phyloP scores from a whole-genome alignment of 2,329 filamentous ascomycete genomes.

The Monilinia polystroma region DNA sequence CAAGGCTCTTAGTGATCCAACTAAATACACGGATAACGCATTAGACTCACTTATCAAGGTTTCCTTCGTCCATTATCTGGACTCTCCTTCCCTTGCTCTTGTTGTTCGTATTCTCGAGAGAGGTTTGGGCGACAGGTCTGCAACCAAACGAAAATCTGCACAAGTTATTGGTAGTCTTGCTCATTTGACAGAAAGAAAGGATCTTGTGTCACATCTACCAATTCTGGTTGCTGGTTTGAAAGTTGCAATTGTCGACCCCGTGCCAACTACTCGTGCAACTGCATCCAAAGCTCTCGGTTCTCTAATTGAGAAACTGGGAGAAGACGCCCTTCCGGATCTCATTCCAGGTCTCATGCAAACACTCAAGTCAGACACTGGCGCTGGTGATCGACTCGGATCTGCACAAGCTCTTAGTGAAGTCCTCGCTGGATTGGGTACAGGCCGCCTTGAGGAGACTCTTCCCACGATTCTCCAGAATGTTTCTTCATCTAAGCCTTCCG shows the following conservation, averaged over 20 bases:
- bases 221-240: constrained; percentile 90
- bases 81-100: constrained; percentile 90
- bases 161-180: constrained; percentile 98
- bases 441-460: constrained; percentile 89
- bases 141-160: constrained; percentile 92
- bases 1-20: constrained; percentile 95
- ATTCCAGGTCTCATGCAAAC: constrained; percentile 98
- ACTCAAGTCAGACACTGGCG: constrained; percentile 94
- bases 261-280: constrained; percentile 92
- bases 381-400: constrained; percentile 91
- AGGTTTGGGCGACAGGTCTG: constrained; percentile 84
- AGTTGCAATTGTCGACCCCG: constrained; percentile 86
- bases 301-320: constrained; percentile 95
- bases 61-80: constrained; percentile 98
- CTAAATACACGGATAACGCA: constrained; percentile 93
- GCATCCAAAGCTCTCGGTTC: constrained; percentile 94
- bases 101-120: constrained; percentile 95
- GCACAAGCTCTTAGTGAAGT: constrained; percentile 96
- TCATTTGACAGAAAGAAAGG: constrained; percentile 94
- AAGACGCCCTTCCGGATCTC: constrained; percentile 93
- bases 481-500: constrained; percentile 81
- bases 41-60: constrained; percentile 94
- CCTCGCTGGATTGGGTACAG: constrained; percentile 88
- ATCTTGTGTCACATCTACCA: constrained; percentile 85
- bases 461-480: constrained; percentile 97